Percentiles rank a stretch among this genome's conserved stretches.
Evolutionary conservation across 352 stramenopile species (phyloP).

Genomic region (Phytophthora megakarya): DNA sequence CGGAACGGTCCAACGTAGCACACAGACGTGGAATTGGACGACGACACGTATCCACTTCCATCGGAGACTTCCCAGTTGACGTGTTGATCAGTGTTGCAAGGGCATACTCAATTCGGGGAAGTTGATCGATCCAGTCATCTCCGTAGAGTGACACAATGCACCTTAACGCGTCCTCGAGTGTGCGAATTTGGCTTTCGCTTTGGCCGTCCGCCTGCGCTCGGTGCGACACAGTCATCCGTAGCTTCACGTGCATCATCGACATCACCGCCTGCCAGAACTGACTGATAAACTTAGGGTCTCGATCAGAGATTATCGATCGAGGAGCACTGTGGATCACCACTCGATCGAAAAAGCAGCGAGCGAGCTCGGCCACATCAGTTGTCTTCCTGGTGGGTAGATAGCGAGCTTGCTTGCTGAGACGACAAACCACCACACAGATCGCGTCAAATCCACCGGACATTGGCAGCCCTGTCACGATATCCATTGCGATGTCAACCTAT

Average conservation of each 20-base stretch:
- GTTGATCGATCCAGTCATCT: not conserved
- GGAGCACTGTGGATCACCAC: not conserved
- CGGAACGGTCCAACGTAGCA: no score
- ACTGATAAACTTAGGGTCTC: constrained; percentile 1
- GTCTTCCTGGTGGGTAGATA: not conserved
- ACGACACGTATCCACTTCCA: constrained; percentile 6
- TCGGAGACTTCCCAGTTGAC: not conserved
- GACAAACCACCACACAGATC: not conserved
- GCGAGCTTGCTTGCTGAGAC: not conserved
- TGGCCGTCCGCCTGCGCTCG: constrained; percentile 5
- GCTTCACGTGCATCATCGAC: not conserved
- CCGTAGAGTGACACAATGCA: constrained; percentile 5
- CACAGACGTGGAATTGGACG: no score
- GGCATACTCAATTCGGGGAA: not conserved
- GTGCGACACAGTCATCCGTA: constrained; percentile 3
- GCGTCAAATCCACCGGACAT: constrained; percentile 6
- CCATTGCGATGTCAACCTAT: not conserved
- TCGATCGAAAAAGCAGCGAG: not conserved
- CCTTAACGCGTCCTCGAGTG: not conserved
- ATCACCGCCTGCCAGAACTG: not conserved
- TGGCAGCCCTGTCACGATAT: no score
- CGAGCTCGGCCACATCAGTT: not conserved
- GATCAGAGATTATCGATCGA: not conserved
- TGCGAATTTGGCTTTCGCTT: constrained; percentile 1
- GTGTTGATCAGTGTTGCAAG: not conserved